These are phyloP conservation scores for Cladosporium sp. DNA, from an alignment of 2,329 filamentous ascomycete species.

Conservation along the genomic window DNA sequence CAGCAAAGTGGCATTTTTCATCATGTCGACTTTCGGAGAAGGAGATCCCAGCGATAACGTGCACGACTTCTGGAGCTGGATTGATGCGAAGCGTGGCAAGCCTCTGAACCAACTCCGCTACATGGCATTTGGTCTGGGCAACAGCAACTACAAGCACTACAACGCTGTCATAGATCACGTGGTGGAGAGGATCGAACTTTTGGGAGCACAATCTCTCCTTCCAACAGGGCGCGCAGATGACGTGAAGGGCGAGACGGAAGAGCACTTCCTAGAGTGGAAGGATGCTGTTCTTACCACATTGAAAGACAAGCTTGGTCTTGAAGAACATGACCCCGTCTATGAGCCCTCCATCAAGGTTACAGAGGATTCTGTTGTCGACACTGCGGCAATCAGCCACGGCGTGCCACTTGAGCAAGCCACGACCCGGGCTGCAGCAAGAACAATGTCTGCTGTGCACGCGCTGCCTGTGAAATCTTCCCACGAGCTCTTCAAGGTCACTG, in stretches of 20 bases:
- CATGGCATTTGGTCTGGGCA: slow-evolving; percentile 42
- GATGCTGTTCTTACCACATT: slow-evolving; percentile 33
- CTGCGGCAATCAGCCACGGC: slow-evolving; percentile 28
- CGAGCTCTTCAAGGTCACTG: slow-evolving; percentile 33
- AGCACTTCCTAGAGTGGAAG: slow-evolving; percentile 42
- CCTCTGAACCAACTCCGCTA: slow-evolving; percentile 32
- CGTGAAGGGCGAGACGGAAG: slow-evolving; percentile 39
- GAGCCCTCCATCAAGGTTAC: slow-evolving; percentile 30
- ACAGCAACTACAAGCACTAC: slow-evolving; percentile 47
- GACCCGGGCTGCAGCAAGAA: slow-evolving; percentile 21
- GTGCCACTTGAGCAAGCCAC: slow-evolving; percentile 20
- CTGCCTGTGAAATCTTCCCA: slow-evolving; percentile 30
- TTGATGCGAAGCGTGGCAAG: slow-evolving; percentile 8
- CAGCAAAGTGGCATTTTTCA: slow-evolving; percentile 22
- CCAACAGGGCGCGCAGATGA: slow-evolving; percentile 38
- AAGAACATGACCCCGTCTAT: slow-evolving; percentile 33
- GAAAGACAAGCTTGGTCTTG: slow-evolving; percentile 27
- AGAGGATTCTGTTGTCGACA: slow-evolving; percentile 22
- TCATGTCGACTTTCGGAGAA: slow-evolving; percentile 29
- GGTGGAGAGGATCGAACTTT: slow-evolving; percentile 28
- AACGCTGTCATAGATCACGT: slow-evolving; percentile 40
- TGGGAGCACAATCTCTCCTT: slow-evolving; percentile 32
- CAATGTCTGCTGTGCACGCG: slow-evolving; percentile 31
- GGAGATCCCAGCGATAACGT: slow-evolving; percentile 42
- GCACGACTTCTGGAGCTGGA: slow-evolving; percentile 40